Evolutionary conservation across 495 filamentous ascomycete species (phyloP).

Genomic region (Trichoderma virens): DNA sequence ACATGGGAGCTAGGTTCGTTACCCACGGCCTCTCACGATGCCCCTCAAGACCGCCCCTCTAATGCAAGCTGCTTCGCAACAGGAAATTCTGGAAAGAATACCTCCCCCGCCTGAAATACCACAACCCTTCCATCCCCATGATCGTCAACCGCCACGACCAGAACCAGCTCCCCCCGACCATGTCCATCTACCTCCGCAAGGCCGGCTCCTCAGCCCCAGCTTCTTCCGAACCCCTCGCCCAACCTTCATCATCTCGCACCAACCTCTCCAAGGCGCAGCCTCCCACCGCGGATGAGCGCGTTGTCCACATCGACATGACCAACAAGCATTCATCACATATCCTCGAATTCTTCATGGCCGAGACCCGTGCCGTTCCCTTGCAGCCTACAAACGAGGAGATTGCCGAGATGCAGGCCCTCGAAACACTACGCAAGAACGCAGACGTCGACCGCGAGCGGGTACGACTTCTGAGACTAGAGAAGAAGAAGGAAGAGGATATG

Average conservation of each 20-base stretch:
- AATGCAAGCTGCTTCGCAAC: not conserved
- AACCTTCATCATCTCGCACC: conserved; percentile 25
- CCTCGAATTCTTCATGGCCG: conserved; percentile 53
- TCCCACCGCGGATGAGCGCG: conserved; percentile 34
- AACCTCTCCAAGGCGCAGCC: conserved; percentile 32
- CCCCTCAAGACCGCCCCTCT: not conserved
- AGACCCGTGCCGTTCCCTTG: conserved; percentile 60
- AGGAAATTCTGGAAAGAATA: conserved; percentile 83
- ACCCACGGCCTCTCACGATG: not conserved
- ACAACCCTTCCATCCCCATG: conserved; percentile 82
- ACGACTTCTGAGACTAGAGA: conserved; percentile 53
- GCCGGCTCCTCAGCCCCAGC: conserved; percentile 19
- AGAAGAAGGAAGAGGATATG: conserved; percentile 51
- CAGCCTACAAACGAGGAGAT: conserved; percentile 53
- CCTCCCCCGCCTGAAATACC: conserved; percentile 83
- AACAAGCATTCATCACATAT: conserved; percentile 55
- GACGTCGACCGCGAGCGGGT: conserved; percentile 51
- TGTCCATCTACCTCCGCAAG: conserved; percentile 67
- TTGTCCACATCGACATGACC: conserved; percentile 56
- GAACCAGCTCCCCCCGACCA: conserved; percentile 49
- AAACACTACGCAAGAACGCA: conserved; percentile 44
- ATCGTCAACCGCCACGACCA: conserved; percentile 60
- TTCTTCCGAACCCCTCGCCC: conserved; percentile 20
- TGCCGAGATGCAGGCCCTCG: conserved; percentile 49
- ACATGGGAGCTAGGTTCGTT: conserved; percentile 70